phyloP scores from a whole-genome alignment of 768 basidiomycete species.

The Trametes cingulata region DNA sequence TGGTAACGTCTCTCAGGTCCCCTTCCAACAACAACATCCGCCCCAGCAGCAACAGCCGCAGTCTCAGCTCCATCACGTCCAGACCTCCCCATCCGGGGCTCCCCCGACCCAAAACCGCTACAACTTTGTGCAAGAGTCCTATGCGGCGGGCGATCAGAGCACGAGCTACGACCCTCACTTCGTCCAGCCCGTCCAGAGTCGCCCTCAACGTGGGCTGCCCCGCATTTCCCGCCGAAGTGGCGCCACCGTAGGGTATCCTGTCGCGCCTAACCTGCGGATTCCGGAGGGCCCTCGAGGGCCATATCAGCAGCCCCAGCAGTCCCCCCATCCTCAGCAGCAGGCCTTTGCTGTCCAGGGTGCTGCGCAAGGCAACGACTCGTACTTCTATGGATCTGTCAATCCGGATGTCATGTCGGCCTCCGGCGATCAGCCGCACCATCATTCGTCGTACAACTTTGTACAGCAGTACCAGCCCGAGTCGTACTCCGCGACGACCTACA shows the following conservation, averaged over 20 bases:
- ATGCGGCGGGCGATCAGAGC: not conserved
- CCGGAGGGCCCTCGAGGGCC: not conserved
- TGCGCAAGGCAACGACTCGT: constrained; percentile 13
- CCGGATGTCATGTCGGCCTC: constrained; percentile 5
- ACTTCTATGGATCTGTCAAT: constrained; percentile 16
- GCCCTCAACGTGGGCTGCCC: constrained; percentile 22
- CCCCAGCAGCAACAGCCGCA: constrained; percentile 18
- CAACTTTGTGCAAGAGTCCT: constrained; percentile 20
- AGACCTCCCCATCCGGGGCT: constrained; percentile 1
- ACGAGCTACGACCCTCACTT: constrained; percentile 11
- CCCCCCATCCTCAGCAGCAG: constrained; percentile 7
- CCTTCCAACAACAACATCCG: constrained; percentile 5
- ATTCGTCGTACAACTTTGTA: constrained; percentile 21
- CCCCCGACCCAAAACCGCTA: constrained; percentile 21
- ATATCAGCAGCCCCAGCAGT: constrained; percentile 12
- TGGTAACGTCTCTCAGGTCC: constrained; percentile 15
- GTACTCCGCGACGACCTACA: constrained; percentile 18
- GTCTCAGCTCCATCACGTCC: constrained; percentile 17
- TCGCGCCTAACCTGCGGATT: constrained; percentile 10
- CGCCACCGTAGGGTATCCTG: constrained; percentile 2
- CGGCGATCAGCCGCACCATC: constrained; percentile 13
- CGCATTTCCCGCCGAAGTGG: constrained; percentile 10
- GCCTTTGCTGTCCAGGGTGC: constrained; percentile 1
- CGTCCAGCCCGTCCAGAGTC: constrained; percentile 7
- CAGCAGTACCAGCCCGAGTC: constrained; percentile 20